phyloP scores from a whole-genome alignment of 768 basidiomycete species.

The Tulasnella sp. region DNA sequence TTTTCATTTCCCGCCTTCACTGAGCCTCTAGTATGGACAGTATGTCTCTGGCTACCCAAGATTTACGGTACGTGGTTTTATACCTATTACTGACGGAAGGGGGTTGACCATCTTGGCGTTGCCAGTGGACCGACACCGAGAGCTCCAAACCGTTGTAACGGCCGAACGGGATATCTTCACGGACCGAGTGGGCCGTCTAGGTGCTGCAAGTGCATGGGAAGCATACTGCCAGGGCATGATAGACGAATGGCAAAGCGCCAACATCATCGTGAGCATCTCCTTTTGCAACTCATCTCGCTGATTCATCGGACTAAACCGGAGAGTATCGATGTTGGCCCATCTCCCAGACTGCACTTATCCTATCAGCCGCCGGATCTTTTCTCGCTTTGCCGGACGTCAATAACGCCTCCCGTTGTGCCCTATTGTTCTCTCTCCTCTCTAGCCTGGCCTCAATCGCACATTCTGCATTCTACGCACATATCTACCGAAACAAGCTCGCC shows the following conservation, averaged over 20 bases:
- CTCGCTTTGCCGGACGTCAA: slow-evolving; percentile 26
- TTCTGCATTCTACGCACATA: slow-evolving; percentile 10
- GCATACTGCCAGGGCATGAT: slow-evolving; percentile 14
- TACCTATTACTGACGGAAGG: not conserved
- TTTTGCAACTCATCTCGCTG: not conserved
- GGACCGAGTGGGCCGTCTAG: slow-evolving; percentile 3
- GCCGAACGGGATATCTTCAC: slow-evolving; percentile 25
- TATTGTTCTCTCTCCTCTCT: slow-evolving; percentile 17
- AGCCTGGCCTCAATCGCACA: slow-evolving; percentile 25
- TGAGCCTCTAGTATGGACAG: not conserved
- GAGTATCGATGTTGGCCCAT: not conserved
- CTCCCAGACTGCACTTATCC: slow-evolving; percentile 18
- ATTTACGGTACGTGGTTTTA: not conserved
- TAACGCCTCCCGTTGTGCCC: slow-evolving; percentile 15
- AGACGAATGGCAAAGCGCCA: slow-evolving; percentile 25
- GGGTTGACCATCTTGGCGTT: not conserved
- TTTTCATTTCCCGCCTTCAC: not conserved
- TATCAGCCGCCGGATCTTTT: slow-evolving; percentile 8
- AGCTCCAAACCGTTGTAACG: slow-evolving; percentile 1
- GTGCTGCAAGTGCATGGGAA: slow-evolving; percentile 25
- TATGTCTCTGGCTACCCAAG: slow-evolving; percentile 3
- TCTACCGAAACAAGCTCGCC: slow-evolving; percentile 19
- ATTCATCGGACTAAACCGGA: slow-evolving; percentile 4
- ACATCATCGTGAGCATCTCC: slow-evolving; percentile 22
- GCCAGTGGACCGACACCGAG: not conserved